Conservation (phyloP, 805 yeast species). For the Wickerhamiella occidentalis region DNA sequence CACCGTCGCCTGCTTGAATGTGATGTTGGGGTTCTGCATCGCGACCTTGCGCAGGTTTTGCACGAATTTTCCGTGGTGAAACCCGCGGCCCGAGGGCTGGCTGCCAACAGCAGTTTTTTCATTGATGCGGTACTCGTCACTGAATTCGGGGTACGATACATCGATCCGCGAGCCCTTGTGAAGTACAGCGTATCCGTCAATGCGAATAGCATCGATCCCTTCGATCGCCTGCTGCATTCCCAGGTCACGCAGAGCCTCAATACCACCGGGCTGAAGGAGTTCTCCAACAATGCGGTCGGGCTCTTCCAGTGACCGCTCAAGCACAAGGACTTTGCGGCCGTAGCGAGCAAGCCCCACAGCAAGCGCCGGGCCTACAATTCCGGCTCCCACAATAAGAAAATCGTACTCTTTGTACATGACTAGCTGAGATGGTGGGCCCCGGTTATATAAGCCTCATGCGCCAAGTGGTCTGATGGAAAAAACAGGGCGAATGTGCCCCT, state of each 20-base stretch:
- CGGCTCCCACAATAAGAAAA: conserved; percentile 94
- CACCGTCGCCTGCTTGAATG: conserved; percentile 76
- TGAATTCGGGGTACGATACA: conserved; percentile 50
- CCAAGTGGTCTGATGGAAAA: neutral
- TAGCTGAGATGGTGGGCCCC: neutral
- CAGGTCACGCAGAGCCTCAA: conserved; percentile 64
- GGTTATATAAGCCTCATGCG: neutral
- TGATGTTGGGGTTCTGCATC: conserved; percentile 55
- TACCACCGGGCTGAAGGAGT: conserved; percentile 93
- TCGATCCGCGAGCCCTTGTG: conserved; percentile 45
- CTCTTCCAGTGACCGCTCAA: conserved; percentile 80
- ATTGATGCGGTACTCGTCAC: conserved; percentile 9
- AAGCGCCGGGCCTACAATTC: conserved; percentile 88
- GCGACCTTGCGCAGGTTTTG: conserved; percentile 64
- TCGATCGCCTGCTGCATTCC: conserved; percentile 72
- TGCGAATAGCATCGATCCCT: conserved; percentile 63
- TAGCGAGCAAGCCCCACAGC: conserved; percentile 85
- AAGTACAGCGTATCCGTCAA: conserved; percentile 69
- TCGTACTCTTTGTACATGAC: conserved; percentile 38
- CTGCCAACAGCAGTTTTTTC: conserved; percentile 13
- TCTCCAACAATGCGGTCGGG: conserved; percentile 98
- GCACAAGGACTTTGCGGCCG: conserved; percentile 65
- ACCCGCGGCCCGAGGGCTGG: conserved; percentile 59
- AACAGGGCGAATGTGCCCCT: too few species aligned
- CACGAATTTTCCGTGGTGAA: conserved; percentile 86